phyloP scores from a whole-genome alignment of 176 grass and related monocot species.

The Chrysopogon serrulatus region DNA sequence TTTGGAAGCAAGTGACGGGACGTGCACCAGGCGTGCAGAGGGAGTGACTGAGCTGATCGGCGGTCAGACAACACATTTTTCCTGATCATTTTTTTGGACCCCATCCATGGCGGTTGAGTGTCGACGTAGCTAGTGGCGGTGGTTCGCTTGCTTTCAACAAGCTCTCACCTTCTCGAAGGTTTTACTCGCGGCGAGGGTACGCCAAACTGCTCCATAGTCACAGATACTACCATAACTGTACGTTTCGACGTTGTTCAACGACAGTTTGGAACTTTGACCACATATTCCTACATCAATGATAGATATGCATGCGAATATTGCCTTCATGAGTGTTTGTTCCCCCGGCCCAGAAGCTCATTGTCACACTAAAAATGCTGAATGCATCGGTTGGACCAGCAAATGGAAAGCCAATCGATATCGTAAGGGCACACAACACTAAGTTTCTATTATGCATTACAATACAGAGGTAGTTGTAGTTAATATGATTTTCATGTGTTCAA shows the following conservation, averaged over 20 bases:
- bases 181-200: not conserved
- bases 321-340: no score
- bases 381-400: no score
- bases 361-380: no score
- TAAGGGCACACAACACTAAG: no score
- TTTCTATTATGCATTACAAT: no score
- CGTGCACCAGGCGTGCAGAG: not conserved
- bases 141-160: not conserved
- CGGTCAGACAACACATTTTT: not conserved
- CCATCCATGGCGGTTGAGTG: no score
- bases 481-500: not conserved
- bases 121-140: not conserved
- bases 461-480: no score
- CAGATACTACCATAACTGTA: not conserved
- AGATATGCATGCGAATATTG: no score
- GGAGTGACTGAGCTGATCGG: not conserved
- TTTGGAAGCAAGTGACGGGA: not conserved
- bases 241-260: not conserved
- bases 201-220: not conserved
- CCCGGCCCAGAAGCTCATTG: no score
- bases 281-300: not conserved
- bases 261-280: not conserved
- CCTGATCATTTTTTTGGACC: not conserved
- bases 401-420: no score
- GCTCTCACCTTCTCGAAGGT: not conserved